Conservation (phyloP, 2,329 filamentous ascomycete genomes). For the Ophiocordyceps camponoti-leonardi region DNA sequence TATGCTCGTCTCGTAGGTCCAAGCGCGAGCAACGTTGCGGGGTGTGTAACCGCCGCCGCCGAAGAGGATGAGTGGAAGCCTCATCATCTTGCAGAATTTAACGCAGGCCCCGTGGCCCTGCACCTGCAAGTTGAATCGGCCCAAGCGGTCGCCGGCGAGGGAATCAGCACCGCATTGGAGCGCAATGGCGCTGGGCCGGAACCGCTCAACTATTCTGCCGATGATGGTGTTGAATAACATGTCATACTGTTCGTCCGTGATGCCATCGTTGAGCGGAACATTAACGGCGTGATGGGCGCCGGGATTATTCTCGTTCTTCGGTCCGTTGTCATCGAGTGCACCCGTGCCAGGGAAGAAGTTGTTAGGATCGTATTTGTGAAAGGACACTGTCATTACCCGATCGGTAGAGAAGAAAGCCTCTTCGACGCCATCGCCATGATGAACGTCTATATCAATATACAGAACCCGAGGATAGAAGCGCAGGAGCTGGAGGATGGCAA, state of each 20-base stretch:
- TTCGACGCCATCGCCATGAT: slow-evolving; percentile 82
- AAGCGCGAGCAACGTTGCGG: slow-evolving; percentile 86
- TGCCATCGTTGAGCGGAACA: slow-evolving; percentile 77
- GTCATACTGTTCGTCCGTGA: slow-evolving; percentile 79
- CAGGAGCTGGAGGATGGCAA: slow-evolving; percentile 78
- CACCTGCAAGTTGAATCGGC: slow-evolving; percentile 93
- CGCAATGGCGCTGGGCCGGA: slow-evolving; percentile 80
- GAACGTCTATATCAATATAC: slow-evolving; percentile 89
- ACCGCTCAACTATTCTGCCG: slow-evolving; percentile 60
- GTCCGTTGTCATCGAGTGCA: slow-evolving; percentile 71
- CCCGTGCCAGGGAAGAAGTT: slow-evolving; percentile 85
- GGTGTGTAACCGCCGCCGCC: slow-evolving; percentile 95
- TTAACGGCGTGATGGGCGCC: slow-evolving; percentile 84
- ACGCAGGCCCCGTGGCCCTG: slow-evolving; percentile 87
- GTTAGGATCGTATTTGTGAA: slow-evolving; percentile 83
- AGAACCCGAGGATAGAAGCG: slow-evolving; percentile 69
- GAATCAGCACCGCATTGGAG: slow-evolving; percentile 94
- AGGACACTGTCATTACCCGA: slow-evolving; percentile 81
- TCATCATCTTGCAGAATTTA: slow-evolving; percentile 66
- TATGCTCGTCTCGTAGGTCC: slow-evolving; percentile 92
- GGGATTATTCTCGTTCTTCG: slow-evolving; percentile 64
- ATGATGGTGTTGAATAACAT: slow-evolving; percentile 72
- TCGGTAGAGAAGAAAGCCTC: slow-evolving; percentile 83
- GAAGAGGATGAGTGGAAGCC: slow-evolving; percentile 72
- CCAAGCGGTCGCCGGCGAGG: slow-evolving; percentile 79